A percentile compares a stretch with the other conserved stretches of the same genome.
Conservation (phyloP, 371 early-diverging fungal species). For the Syncephalastrum racemosum region DNA sequence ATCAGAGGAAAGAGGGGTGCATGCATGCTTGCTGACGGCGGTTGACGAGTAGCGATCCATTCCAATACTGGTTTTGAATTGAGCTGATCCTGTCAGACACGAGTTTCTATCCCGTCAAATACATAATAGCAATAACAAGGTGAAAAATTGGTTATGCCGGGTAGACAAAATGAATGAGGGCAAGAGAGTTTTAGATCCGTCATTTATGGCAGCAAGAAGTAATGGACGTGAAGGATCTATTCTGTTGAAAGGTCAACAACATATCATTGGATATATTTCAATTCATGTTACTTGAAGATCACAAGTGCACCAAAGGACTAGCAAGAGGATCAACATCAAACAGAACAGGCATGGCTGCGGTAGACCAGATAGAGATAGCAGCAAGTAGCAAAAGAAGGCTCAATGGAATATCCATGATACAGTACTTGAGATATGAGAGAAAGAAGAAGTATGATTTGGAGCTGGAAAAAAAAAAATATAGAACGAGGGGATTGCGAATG, state of each 20-base stretch:
- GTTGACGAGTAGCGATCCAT: slow-evolving; percentile 38
- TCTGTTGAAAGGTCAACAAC: background rate
- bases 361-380: too few relatives aligned
- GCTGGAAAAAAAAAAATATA: background rate
- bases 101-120: too few relatives aligned
- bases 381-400: too few relatives aligned
- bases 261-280: slow-evolving; percentile 6
- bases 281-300: slow-evolving; percentile 1
- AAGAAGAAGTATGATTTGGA: too few relatives aligned
- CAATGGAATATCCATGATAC: too few relatives aligned
- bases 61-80: slow-evolving; percentile 58
- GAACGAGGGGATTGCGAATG: background rate
- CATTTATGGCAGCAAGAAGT: background rate
- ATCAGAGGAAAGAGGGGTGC: background rate
- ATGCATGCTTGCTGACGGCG: background rate
- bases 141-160: too few relatives aligned
- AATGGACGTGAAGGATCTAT: background rate
- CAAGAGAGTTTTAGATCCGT: background rate
- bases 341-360: background rate
- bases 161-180: background rate
- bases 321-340: slow-evolving; percentile 11
- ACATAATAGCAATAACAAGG: too few relatives aligned
- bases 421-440: too few relatives aligned
- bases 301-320: slow-evolving; percentile 6
- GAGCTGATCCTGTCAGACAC: slow-evolving; percentile 16